These are phyloP conservation scores for Coemansia sp. DNA, from an alignment of 192 early-diverging fungal genomes.

Conservation along the genomic window DNA sequence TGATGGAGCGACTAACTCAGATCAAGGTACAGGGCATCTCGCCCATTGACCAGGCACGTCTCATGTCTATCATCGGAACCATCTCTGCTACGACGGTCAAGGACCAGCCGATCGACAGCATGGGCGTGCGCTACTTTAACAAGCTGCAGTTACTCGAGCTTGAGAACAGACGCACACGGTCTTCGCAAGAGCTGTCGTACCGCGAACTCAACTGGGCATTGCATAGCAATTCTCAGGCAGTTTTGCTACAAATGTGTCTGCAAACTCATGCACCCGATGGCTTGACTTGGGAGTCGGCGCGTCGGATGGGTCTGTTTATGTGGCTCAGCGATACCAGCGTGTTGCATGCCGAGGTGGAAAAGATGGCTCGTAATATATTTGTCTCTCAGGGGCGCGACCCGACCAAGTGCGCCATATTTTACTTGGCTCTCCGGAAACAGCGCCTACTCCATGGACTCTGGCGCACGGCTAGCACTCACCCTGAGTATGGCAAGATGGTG, in stretches of 20 bases:
- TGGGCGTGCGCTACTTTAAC: constrained; percentile 85
- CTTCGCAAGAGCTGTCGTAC: constrained; percentile 55
- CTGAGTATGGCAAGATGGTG: constrained; percentile 88
- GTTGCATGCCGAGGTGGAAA: constrained; percentile 74
- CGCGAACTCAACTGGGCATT: constrained; percentile 83
- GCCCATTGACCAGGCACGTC: constrained; percentile 68
- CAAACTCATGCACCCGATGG: constrained; percentile 59
- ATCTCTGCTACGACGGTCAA: constrained; percentile 58
- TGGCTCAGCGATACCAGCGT: constrained; percentile 81
- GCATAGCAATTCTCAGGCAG: constrained; percentile 86
- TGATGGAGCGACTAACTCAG: constrained; percentile 46
- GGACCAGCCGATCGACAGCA: constrained; percentile 82
- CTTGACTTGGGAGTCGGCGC: constrained; percentile 81
- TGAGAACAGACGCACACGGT: constrained; percentile 58
- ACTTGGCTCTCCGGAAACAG: constrained; percentile 87
- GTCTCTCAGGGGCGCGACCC: constrained; percentile 78
- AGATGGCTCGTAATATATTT: constrained; percentile 90
- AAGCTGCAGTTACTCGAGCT: constrained; percentile 67
- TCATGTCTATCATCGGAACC: constrained; percentile 80
- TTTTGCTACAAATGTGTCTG: constrained; percentile 38
- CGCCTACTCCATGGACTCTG: constrained; percentile 89
- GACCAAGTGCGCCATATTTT: constrained; percentile 83
- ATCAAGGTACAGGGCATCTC: constrained; percentile 60
- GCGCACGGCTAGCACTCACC: constrained; percentile 79
- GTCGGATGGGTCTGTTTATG: constrained; percentile 78